phyloP scores from a whole-genome alignment of 2,329 filamentous ascomycete species.

The Stachybotrys elegans region DNA sequence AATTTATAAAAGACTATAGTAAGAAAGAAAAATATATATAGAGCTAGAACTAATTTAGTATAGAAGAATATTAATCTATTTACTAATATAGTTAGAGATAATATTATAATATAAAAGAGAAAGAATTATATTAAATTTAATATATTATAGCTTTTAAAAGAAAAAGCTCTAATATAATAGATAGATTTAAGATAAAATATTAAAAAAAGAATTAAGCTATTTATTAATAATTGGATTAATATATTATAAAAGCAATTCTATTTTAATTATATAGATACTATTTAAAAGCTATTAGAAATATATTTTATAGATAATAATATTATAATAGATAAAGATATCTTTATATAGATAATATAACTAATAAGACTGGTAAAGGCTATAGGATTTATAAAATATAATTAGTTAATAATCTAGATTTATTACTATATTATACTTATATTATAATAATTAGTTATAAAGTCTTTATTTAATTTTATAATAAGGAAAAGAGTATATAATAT shows the following conservation, averaged over 20 bases:
- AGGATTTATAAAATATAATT: too few species aligned
- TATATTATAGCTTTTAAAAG: not conserved
- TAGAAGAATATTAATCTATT: slow-evolving; percentile 1
- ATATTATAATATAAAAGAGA: slow-evolving; percentile 1
- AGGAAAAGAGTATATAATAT: not conserved
- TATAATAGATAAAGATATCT: too few species aligned
- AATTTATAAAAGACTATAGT: too few species aligned
- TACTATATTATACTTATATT: too few species aligned
- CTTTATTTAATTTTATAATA: slow-evolving; percentile 4
- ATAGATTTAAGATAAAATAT: not conserved
- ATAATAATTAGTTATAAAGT: not conserved
- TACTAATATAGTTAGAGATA: slow-evolving; percentile 2
- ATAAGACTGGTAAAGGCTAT: too few species aligned
- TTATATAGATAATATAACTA: too few species aligned
- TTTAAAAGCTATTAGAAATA: slow-evolving; percentile 2
- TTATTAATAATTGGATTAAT: not conserved
- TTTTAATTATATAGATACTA: not conserved
- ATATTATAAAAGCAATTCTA: not conserved
- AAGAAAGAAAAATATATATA: too few species aligned
- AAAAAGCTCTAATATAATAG: slow-evolving; percentile 2
- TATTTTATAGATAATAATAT: too few species aligned
- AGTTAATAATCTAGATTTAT: too few species aligned
- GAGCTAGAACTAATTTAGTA: slow-evolving; percentile 2
- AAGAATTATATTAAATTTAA: slow-evolving; percentile 1
- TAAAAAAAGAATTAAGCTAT: slow-evolving; percentile 1